These are phyloP conservation scores for Fusarium sp. DNA, from an alignment of 2,329 filamentous ascomycete genomes.

Conservation along the genomic window DNA sequence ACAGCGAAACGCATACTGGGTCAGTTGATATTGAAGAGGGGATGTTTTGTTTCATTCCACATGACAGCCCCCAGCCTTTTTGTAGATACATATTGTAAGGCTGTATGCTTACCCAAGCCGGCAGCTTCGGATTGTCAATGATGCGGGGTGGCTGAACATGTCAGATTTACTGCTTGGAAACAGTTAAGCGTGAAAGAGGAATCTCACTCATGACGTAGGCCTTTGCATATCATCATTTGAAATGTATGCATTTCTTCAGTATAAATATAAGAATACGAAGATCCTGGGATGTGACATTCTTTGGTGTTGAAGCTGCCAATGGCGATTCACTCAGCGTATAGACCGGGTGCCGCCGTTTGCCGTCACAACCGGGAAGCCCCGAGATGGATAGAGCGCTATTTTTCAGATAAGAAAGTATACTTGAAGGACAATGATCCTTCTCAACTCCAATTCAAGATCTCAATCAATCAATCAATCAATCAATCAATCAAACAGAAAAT, in stretches of 20 bases:
- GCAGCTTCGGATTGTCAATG: slow-evolving; percentile 7
- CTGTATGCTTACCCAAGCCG: slow-evolving; percentile 1
- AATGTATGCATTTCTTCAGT: background rate
- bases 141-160: slow-evolving; percentile 9
- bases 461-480: too few relatives aligned
- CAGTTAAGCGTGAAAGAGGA: background rate
- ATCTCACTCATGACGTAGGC: slow-evolving; percentile 14
- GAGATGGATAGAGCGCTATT: background rate
- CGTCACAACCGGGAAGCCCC: slow-evolving; percentile 17
- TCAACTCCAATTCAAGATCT: accelerated
- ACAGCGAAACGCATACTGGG: slow-evolving; percentile 7
- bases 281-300: background rate
- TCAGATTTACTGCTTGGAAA: slow-evolving; percentile 21
- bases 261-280: background rate
- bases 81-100: background rate
- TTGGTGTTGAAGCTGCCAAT: background rate
- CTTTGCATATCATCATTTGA: background rate
- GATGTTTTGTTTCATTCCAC: accelerated
- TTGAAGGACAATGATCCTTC: background rate
- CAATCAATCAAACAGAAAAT: background rate
- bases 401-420: slow-evolving; percentile 20
- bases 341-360: slow-evolving; percentile 19
- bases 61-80: background rate
- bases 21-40: background rate
- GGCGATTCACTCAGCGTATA: background rate